Evolutionary conservation across 139 green algal species (phyloP).

Genomic region (Coccomyxa sp.): DNA sequence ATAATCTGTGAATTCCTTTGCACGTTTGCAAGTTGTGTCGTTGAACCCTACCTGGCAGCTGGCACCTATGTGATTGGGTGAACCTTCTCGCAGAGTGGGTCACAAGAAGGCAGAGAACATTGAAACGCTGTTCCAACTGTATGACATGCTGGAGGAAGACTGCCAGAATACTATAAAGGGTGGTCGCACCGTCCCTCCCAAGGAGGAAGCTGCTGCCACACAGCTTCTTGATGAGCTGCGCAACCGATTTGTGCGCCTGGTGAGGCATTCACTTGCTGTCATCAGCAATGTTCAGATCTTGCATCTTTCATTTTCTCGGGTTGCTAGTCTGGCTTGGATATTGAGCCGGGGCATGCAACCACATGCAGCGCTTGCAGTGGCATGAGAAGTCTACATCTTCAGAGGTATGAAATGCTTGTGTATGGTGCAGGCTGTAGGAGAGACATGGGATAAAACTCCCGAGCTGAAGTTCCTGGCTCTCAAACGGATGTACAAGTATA

Average conservation of each 20-base stretch:
- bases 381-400: neutral
- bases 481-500: constrained; percentile 5
- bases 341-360: no score
- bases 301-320: no score
- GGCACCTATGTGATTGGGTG: neutral
- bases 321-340: no score
- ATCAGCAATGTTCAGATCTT: no score
- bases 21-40: neutral
- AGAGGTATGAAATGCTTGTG: neutral
- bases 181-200: neutral
- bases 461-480: neutral
- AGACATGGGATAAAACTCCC: neutral
- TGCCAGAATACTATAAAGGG: neutral
- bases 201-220: neutral
- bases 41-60: neutral
- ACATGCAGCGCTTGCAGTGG: no score
- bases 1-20: neutral
- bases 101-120: constrained; percentile 4
- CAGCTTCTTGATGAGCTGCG: constrained; percentile 5
- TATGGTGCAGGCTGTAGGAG: neutral
- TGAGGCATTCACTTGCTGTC: neutral
- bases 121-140: neutral
- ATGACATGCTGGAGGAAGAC: neutral
- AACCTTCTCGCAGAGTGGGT: neutral
- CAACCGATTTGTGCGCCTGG: neutral